These are phyloP conservation scores for Yarrowia porcina DNA, from an alignment of 805 yeast genomes.

Conservation along the genomic window DNA sequence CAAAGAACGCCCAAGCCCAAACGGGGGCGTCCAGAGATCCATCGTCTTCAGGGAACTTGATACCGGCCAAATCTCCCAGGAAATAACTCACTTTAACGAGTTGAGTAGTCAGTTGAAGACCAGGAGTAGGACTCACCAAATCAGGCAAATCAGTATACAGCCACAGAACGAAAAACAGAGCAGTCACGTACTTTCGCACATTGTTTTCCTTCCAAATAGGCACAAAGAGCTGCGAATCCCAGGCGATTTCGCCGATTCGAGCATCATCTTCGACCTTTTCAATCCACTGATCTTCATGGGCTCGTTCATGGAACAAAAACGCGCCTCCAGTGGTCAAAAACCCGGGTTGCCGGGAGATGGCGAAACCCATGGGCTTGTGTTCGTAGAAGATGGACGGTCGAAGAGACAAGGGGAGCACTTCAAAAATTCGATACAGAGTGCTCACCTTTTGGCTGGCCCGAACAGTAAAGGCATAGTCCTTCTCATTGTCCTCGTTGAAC, in stretches of 20 bases:
- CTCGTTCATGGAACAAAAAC: constrained; percentile 60
- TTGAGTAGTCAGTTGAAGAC: constrained; percentile 70
- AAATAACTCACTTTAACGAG: constrained; percentile 40
- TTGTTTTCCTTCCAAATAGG: constrained; percentile 62
- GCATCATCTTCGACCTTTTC: constrained; percentile 50
- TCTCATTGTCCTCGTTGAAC: constrained; percentile 77
- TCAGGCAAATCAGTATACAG: constrained; percentile 93
- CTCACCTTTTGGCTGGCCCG: constrained; percentile 53
- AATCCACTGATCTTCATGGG: constrained; percentile 48
- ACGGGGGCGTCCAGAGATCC: constrained; percentile 42
- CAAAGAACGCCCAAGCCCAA: constrained; percentile 63
- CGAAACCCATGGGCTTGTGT: constrained; percentile 60
- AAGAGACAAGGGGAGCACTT: constrained; percentile 64
- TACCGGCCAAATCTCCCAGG: constrained; percentile 41
- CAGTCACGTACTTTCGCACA: constrained; percentile 34
- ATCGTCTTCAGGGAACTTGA: constrained; percentile 53
- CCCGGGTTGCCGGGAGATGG: constrained; percentile 67
- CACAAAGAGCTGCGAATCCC: constrained; percentile 88
- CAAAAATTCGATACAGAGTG: constrained; percentile 59
- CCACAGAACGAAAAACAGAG: constrained; percentile 53
- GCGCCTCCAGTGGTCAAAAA: constrained; percentile 80
- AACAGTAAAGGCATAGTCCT: constrained; percentile 87
- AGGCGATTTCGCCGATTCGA: constrained; percentile 54
- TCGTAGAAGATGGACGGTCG: constrained; percentile 77
- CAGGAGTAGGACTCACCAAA: constrained; percentile 86